Base-by-base conservation (phyloP, 2,329 filamentous ascomycete genomes). In the Scedosporium dehoogii region DNA sequence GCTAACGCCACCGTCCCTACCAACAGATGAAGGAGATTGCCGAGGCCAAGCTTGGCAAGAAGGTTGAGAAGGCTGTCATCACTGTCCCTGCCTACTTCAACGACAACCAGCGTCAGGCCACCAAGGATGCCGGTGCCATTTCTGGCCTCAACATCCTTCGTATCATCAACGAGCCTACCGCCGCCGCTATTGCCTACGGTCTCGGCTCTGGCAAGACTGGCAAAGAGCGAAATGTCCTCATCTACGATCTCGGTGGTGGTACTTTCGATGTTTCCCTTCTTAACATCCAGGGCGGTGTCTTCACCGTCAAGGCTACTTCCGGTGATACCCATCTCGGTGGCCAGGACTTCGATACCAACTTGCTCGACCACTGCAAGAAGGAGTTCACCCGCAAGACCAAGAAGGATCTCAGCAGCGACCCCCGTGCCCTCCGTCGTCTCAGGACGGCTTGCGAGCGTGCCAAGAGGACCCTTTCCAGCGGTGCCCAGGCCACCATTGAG, bases 11-110 rank as follows among this genome's bases (percentile, higher is more conserved):
- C 46, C 27, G 57, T 63, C 51, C 62, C 59, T 53, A 55, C 64
- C 25, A 69, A 70, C 72, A 96, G 93, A 97, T 97, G 93, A 96
- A 96, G 86, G 94, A 99, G 81, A 92, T 97, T 76, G 94, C 94
- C 73, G 94, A 99, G 85, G 85, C 84, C 79, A 97, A 99, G 86
- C 87, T 99, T 72, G 94, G 92, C 79, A 96, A 96, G 89, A 96
- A 94, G 84, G 92, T 97, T 73, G 88, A 94, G 81, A 97, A 97
- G 87, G 94, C 94, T 68, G 94, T 99, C 77, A 92, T 99, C 79
- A 99, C 94, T 66, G 94, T 97, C 64, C 94, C 94, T 64, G 94
- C 94, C 75, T 99, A 99, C 86, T 99, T 99, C 91, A 97, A 97
- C 85, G 94, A 99, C 87, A 96, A 96, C 85, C 94, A 99, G 85